A percentile compares a stretch with the other conserved stretches of the same genome.
These are phyloP conservation scores for Trametes meyenii DNA, from an alignment of 768 basidiomycete genomes.

Conservation along the genomic window DNA sequence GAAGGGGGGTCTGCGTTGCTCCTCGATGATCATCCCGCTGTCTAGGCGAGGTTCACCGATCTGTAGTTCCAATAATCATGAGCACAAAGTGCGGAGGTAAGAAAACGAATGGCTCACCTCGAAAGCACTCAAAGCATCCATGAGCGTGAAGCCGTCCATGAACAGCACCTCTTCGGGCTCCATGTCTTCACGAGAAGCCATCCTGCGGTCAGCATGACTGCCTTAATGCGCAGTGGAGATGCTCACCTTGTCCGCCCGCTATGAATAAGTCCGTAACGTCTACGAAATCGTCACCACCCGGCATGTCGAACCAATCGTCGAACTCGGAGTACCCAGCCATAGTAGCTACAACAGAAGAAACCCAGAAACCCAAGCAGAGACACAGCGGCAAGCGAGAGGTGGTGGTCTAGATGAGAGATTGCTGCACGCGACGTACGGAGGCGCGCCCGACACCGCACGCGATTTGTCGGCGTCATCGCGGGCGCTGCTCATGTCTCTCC, in stretches of 20 bases:
- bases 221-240: too few relatives aligned
- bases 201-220: neutral
- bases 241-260: slow-evolving; percentile 62
- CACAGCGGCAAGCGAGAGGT: neutral
- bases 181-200: slow-evolving; percentile 50
- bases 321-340: slow-evolving; percentile 20
- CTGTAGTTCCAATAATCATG: slow-evolving; percentile 41
- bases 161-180: slow-evolving; percentile 62
- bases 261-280: slow-evolving; percentile 66
- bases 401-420: slow-evolving; percentile 6
- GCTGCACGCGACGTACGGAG: neutral
- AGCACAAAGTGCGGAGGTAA: slow-evolving; percentile 18
- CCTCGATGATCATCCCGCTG: slow-evolving; percentile 61
- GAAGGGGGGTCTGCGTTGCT: slow-evolving; percentile 53
- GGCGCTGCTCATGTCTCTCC: slow-evolving; percentile 19
- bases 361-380: slow-evolving; percentile 1
- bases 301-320: slow-evolving; percentile 37
- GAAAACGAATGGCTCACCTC: slow-evolving; percentile 51
- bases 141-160: slow-evolving; percentile 69
- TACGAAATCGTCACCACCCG: slow-evolving; percentile 62
- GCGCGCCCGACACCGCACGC: neutral
- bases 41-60: slow-evolving; percentile 91
- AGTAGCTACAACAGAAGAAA: neutral
- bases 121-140: slow-evolving; percentile 94
- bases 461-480: neutral